Evolutionary conservation across 345 rosid genomes (phyloP), one percentile per base, ranked within the genome.

Genomic region (Pugionium dolabratum): DNA sequence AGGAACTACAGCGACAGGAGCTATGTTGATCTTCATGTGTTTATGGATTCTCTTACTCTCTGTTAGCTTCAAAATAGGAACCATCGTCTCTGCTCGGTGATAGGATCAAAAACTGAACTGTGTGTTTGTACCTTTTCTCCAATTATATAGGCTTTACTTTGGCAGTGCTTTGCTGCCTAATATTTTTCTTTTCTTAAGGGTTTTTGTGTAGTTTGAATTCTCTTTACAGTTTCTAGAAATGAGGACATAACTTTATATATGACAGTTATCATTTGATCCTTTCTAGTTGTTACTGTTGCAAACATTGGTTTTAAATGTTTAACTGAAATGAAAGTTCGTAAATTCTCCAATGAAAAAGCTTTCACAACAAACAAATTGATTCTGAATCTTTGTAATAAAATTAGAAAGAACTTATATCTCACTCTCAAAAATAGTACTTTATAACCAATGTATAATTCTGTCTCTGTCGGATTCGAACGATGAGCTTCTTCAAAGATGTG

Each of bases 21-120:
- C 86, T 45, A 72, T 90, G 82, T 51, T 76, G 64, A 47, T 74
- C 74, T 62, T 85, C 29, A 68, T 87, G 79, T 80, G 85, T 73
- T 79, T 95, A 33, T 88, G 90, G 88, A 74, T 88, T 66, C 61
- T 84, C 7, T 59, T 88, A 54, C 83, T 90, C 71, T 79, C 97
- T 2, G 81, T 68, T 53, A 84, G 95, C 61, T 78, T 65, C 68
- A 88, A 87, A 79, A 77, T 87, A 3, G 84, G 84, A 43, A 74
- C 82, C 67, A 70, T 67, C 3, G 68, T 94, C 64, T 75, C 73
- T 64, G 54, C 95, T 39, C 88, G 86, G 79, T 88, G 66, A 75
- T 45, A 73, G 51, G 11, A 65, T 51, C 60, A 64, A 28, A 28
- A 64, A 47, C 28, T 49, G 60, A 34, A 41, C 40, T 45, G 56